These are phyloP conservation scores for Amanita thiersii DNA, from an alignment of 768 basidiomycete species.

Conservation along the genomic window DNA sequence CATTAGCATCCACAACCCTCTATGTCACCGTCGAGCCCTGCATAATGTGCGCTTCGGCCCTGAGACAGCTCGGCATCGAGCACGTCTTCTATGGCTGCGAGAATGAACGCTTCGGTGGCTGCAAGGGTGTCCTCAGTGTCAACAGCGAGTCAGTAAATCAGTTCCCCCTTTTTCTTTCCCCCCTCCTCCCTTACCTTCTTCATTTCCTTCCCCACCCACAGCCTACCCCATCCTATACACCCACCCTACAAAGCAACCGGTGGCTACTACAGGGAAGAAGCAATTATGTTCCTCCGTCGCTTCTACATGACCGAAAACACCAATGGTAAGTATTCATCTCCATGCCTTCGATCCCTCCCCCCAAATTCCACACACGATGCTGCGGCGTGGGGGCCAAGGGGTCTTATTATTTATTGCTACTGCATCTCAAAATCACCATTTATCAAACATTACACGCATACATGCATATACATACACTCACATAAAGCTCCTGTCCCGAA, in stretches of 20 bases:
- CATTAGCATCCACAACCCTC: conserved; percentile 71
- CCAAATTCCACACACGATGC: conserved; percentile 1
- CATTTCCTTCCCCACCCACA: conserved; percentile 18
- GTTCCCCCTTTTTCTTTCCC: conserved; percentile 2
- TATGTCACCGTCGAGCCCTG: conserved; percentile 99
- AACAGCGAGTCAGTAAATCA: conserved; percentile 52
- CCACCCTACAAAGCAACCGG: conserved; percentile 67
- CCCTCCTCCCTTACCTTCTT: neutral
- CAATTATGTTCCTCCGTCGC: conserved; percentile 77
- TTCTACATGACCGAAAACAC: conserved; percentile 93
- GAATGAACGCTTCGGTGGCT: conserved; percentile 96
- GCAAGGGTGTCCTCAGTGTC: conserved; percentile 88
- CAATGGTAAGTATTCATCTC: conserved; percentile 49
- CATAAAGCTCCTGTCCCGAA: conserved; percentile 79
- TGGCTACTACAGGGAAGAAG: conserved; percentile 74
- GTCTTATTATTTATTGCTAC: no score
- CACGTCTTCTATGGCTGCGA: conserved; percentile 89
- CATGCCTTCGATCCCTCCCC: neutral
- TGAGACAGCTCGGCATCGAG: conserved; percentile 88
- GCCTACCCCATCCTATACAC: conserved; percentile 66
- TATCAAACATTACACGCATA: conserved; percentile 7
- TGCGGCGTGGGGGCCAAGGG: no score
- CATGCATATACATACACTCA: conserved; percentile 10
- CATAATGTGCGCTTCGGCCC: conserved; percentile 97
- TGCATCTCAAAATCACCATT: no score